Conservation (phyloP, 2,329 filamentous ascomycete species). For the Fusarium albidum region DNA sequence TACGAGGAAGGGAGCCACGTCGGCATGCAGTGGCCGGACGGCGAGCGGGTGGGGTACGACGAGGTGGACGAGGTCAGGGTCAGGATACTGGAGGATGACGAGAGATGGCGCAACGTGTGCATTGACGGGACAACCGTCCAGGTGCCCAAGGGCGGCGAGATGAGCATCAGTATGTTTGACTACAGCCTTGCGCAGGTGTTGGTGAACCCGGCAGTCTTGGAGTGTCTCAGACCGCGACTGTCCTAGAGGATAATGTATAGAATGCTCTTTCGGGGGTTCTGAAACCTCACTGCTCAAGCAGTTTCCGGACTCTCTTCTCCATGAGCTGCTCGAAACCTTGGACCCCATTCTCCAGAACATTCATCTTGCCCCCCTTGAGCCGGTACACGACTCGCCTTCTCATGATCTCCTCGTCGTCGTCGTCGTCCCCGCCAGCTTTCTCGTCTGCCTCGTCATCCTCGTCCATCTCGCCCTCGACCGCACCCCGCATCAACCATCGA, state of each 20-base stretch:
- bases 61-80: constrained; percentile 73
- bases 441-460: constrained; percentile 50
- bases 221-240: neutral
- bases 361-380: constrained; percentile 65
- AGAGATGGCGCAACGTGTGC: constrained; percentile 83
- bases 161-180: constrained; percentile 67
- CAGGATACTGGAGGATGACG: constrained; percentile 71
- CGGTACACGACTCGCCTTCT: constrained; percentile 67
- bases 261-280: neutral
- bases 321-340: constrained; percentile 70
- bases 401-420: constrained; percentile 52
- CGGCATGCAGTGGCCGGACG: constrained; percentile 56
- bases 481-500: constrained; percentile 79
- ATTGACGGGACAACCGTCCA: constrained; percentile 90
- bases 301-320: constrained; percentile 63
- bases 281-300: constrained; percentile 42
- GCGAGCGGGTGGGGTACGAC: constrained; percentile 75
- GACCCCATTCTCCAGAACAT: constrained; percentile 65
- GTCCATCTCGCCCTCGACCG: constrained; percentile 57
- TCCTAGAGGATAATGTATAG: neutral
- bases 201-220: constrained; percentile 45
- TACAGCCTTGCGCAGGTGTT: constrained; percentile 54
- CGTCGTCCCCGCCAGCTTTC: constrained; percentile 46
- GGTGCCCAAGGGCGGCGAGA: constrained; percentile 74
- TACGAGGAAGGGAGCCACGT: constrained; percentile 67